These are phyloP conservation scores for Debaryomyces udenii DNA, from an alignment of 1,139 yeast genomes.

Conservation along the genomic window DNA sequence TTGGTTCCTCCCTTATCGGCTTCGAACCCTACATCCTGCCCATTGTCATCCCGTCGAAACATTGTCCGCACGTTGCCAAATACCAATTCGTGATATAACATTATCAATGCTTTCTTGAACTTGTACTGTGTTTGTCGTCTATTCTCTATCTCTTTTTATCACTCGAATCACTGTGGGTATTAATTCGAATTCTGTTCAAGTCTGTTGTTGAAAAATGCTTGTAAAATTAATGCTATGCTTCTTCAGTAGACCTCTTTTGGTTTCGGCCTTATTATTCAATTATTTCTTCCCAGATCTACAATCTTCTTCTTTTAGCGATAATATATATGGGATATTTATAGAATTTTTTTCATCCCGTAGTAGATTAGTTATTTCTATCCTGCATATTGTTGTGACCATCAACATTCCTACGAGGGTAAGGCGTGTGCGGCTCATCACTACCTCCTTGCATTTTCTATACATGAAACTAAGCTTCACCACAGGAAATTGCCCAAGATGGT, in stretches of 20 bases:
- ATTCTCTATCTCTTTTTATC: no score
- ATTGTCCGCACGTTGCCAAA: background rate
- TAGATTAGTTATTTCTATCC: constrained; percentile 2
- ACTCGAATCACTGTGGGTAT: no score
- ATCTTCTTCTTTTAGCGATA: no score
- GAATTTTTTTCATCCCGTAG: constrained; percentile 5
- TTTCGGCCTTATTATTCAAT: no score
- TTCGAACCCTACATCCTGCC: background rate
- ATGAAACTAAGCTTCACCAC: background rate
- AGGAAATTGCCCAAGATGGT: background rate
- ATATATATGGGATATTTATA: constrained; percentile 3
- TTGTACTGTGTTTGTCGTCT: no score
- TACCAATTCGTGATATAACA: background rate
- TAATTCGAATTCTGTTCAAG: no score
- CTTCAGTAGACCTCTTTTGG: no score
- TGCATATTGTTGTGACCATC: constrained; percentile 1
- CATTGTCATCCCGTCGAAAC: background rate
- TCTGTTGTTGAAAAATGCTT: no score
- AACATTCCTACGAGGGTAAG: background rate
- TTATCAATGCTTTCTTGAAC: background rate
- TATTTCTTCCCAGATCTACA: no score
- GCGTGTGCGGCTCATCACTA: background rate
- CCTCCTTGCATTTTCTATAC: background rate
- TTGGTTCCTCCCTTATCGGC: background rate
- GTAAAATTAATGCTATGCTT: no score